Base-by-base conservation (phyloP, 257 asterid species). In the Solanum lycopersicoides region DNA sequence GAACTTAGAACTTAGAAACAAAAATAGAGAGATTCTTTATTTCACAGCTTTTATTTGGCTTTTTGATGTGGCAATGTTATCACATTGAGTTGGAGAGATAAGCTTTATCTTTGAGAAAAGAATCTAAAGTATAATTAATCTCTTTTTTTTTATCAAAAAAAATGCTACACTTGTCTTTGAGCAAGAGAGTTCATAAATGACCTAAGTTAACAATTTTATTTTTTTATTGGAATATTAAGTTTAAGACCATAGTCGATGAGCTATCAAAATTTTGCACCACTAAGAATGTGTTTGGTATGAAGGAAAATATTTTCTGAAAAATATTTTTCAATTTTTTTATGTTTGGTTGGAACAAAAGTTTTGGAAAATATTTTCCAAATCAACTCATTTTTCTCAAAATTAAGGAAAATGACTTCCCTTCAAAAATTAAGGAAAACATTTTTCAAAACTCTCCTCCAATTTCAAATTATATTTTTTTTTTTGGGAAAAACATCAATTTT, bases 61-160 rank as follows among this genome's bases (percentile, higher is more conserved):
- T 80, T 80, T 80, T 80, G 84, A 80, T 80, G 84, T 47, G 84
- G 84, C 84, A 79, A 45, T 79, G 66, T 79, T 45, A 45, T 79
- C 84, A 80, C 84, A 16, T 28, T 80, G 68, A 44, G 65, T 32
- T 80, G 68, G 85, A 80, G 83, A 76, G 85, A 80, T 80, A 30
- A 80, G 68, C 42, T 20, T 47, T 47, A 34, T 80, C 66, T 30
- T 3, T 80, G 10, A 77, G 44, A 56, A 63, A 47, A 47, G 6
- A 47, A 45, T 60, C 12, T 45, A 45, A 45, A 45, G 42, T 30
- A 79, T 16, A 79, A 45, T 16, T 45, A 79, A 79, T 79, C 41
- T 25, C 41, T 9, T 42, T 16, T 44, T 25, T 44, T 74, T n/a
- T 23, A 9, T 60, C 25, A 11, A n/a, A 16, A n/a, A 20, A 76